A percentile compares a stretch with the other conserved stretches of the same genome.
phyloP scores from a whole-genome alignment of 345 rosid genomes.

The Eucalyptus cloeziana region DNA sequence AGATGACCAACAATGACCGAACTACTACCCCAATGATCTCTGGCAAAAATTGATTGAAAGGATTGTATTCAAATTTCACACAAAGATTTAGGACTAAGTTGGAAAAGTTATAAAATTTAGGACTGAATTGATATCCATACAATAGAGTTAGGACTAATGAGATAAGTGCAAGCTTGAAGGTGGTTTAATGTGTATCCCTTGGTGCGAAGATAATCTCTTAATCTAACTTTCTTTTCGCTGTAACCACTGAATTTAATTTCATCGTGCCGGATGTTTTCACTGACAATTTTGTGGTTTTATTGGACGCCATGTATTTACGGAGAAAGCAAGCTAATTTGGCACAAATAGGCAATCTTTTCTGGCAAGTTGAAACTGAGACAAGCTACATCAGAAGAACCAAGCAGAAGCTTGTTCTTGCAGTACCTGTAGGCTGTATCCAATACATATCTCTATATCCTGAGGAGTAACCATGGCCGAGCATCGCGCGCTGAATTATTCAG shows the following conservation, averaged over 20 bases:
- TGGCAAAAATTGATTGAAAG: accelerated
- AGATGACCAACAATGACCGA: background rate
- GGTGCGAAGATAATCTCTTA: background rate
- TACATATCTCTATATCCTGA: background rate
- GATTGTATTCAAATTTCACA: background rate
- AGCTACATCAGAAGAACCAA: background rate
- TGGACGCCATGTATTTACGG: background rate
- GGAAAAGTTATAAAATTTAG: background rate
- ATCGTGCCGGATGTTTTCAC: background rate
- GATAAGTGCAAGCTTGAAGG: background rate
- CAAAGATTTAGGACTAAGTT: background rate
- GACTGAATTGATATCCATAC: background rate
- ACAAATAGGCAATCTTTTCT: background rate
- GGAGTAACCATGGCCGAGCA: background rate
- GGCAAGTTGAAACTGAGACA: background rate
- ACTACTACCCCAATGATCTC: background rate
- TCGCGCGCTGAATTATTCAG: background rate
- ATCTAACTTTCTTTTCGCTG: background rate
- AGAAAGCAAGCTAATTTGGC: background rate
- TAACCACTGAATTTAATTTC: background rate
- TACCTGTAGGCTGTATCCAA: background rate
- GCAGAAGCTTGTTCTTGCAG: background rate
- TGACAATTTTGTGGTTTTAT: background rate
- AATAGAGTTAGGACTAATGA: background rate
- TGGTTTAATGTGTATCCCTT: background rate